Evolutionary conservation across 495 filamentous ascomycete genomes (phyloP).

Genomic region (Aspergillus cristatus): DNA sequence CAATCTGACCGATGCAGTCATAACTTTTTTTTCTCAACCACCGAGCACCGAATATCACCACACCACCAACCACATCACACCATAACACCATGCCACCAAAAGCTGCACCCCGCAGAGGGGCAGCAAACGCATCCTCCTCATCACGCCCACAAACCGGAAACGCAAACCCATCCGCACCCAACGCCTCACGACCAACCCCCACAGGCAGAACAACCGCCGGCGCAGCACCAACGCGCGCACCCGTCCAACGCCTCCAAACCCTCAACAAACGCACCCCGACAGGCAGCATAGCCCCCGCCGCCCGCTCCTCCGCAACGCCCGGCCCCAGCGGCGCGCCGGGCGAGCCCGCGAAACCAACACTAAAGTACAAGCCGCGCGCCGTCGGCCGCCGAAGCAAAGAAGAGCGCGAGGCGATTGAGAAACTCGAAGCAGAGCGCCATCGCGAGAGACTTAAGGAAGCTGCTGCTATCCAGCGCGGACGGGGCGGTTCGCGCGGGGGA

Average conservation of each 20-base stretch:
- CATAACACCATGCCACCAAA: conserved; percentile 35
- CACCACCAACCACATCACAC: no score
- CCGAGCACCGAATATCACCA: no score
- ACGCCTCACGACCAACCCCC: conserved; percentile 9
- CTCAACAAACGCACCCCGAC: conserved; percentile 31
- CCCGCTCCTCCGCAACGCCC: conserved; percentile 10
- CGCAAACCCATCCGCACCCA: conserved; percentile 3
- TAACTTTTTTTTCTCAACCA: no score
- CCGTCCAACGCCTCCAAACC: conserved; percentile 36
- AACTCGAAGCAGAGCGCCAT: conserved; percentile 36
- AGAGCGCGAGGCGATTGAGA: conserved; percentile 42
- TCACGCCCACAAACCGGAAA: conserved; percentile 2
- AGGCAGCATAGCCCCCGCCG: conserved; percentile 27
- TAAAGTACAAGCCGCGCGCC: conserved; percentile 42
- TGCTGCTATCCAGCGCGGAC: conserved; percentile 32
- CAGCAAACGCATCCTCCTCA: conserved; percentile 7
- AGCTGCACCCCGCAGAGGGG: conserved; percentile 24
- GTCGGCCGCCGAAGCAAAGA: conserved; percentile 41
- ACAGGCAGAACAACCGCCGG: conserved; percentile 2
- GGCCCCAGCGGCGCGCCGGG: conserved; percentile 1
- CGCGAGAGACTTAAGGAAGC: conserved; percentile 37
- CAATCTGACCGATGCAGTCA: no score
- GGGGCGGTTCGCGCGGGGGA: conserved; percentile 16
- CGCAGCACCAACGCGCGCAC: conserved; percentile 17
- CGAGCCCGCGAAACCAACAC: conserved; percentile 25